Conservation (phyloP, 2,329 filamentous ascomycete species). For the Paraphaeosphaeria minitans region DNA sequence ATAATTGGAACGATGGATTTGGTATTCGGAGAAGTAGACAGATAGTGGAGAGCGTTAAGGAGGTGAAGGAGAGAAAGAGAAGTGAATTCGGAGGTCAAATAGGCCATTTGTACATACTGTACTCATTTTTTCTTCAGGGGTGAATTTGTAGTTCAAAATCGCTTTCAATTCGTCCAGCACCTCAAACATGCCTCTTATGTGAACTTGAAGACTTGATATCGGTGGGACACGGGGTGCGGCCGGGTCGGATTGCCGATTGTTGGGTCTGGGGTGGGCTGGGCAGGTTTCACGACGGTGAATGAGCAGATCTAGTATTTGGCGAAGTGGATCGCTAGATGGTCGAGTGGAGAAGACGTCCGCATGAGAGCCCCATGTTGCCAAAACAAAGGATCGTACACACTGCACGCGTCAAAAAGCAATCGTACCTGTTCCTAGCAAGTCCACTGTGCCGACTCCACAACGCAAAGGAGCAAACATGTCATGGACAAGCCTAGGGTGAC, state of each 20-base stretch:
- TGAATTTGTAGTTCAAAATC: slow-evolving; percentile 26
- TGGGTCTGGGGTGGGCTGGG: too few relatives aligned
- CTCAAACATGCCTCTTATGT: neutral
- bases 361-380: neutral
- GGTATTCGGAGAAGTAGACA: slow-evolving; percentile 44
- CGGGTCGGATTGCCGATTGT: too few relatives aligned
- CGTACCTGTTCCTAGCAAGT: too few relatives aligned
- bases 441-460: too few relatives aligned
- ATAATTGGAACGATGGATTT: slow-evolving; percentile 70
- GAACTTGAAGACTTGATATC: neutral
- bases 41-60: slow-evolving; percentile 14
- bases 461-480: neutral
- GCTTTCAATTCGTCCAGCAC: neutral
- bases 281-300: too few relatives aligned
- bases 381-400: neutral
- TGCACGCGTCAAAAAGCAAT: too few relatives aligned
- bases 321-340: too few relatives aligned
- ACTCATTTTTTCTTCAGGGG: slow-evolving; percentile 23
- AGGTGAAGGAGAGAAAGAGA: neutral
- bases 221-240: neutral
- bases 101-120: slow-evolving; percentile 35
- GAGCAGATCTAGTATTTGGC: too few relatives aligned
- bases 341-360: too few relatives aligned
- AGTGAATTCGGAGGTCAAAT: neutral
- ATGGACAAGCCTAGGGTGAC: neutral